Percentiles rank a stretch among this genome's conserved stretches.
Evolutionary conservation across 2,329 filamentous ascomycete genomes (phyloP).

Genomic region (Alternaria brassicicola): DNA sequence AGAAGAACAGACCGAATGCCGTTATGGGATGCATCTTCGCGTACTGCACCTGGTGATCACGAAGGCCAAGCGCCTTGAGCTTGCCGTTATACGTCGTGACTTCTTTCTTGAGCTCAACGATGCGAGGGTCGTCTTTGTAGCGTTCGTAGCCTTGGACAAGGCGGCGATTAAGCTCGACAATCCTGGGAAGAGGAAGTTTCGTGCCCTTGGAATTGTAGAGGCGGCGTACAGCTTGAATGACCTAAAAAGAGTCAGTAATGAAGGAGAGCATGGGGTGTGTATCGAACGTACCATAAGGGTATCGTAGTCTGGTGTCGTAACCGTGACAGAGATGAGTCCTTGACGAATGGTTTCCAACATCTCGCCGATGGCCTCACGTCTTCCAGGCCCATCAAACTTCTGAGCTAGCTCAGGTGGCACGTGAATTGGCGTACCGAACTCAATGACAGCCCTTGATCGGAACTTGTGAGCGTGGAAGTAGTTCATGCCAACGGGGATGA

Average conservation of each 20-base stretch:
- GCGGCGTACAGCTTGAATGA: slow-evolving; percentile 90
- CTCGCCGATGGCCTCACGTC: slow-evolving; percentile 81
- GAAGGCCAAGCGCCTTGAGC: slow-evolving; percentile 82
- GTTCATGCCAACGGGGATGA: slow-evolving; percentile 98
- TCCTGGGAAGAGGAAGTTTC: slow-evolving; percentile 87
- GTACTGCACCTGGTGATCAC: slow-evolving; percentile 94
- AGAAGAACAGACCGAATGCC: slow-evolving; percentile 78
- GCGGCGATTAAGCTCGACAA: slow-evolving; percentile 91
- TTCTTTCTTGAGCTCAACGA: slow-evolving; percentile 73
- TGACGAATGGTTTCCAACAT: slow-evolving; percentile 88
- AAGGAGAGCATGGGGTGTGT: fast-evolving
- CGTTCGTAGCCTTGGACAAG: slow-evolving; percentile 89
- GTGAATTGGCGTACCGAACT: slow-evolving; percentile 90
- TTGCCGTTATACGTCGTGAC: slow-evolving; percentile 87
- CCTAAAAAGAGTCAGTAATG: slow-evolving; percentile 52
- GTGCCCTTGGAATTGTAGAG: slow-evolving; percentile 95
- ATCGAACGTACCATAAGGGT: slow-evolving; percentile 74
- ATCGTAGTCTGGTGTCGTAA: slow-evolving; percentile 91
- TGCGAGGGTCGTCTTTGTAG: slow-evolving; percentile 88
- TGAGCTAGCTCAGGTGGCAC: slow-evolving; percentile 82
- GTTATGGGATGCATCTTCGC: slow-evolving; percentile 79
- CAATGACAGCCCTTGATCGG: slow-evolving; percentile 90
- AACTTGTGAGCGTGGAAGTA: slow-evolving; percentile 99
- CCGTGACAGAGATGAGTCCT: slow-evolving; percentile 83
- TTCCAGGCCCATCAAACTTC: slow-evolving; percentile 75